Evolutionary conservation across 495 filamentous ascomycete species (phyloP), one percentile per base, ranked within the genome.

Genomic region (Aspergillus heteromorphus): DNA sequence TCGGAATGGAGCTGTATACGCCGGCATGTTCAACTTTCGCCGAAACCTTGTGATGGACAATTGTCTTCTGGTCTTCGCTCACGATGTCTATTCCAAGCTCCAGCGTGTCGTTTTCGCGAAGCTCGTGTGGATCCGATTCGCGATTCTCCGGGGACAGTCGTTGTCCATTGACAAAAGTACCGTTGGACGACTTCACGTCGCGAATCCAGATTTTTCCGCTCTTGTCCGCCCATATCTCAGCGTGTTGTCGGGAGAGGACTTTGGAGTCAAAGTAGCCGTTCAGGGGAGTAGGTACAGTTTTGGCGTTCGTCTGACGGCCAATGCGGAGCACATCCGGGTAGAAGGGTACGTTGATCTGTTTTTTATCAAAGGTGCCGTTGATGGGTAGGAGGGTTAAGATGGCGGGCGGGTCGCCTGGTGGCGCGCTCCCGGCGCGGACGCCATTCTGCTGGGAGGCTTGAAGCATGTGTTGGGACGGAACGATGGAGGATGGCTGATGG

Each of bases 201-300:
- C 91, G 84, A 61, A 98, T 97, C 84, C 85, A 97, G 49, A 98
- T 84, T 64, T 93, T 95, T 13, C 93, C 92, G 57, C 79, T 80
- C 52, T 84, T 79, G 48, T 97, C 91, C 19, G 92, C 92, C 89
- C 90, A 98, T 16, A 97, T 83, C 58, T 98, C 93, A 14, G 93
- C 93, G 72, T 98, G 93, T 68, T 96, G 92, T 54, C 93, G 79
- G 30, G 92, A 97, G 13, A 98, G 81, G 31, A 98, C 93, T 65
- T 98, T 98, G 16, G 91, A 96, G 68, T 98, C 93, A 64, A 98
- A 98, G 65, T 87, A 98, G 11, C 93, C 93, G 71, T 98, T 98
- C 48, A 82, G 68, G 1, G 88, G 82, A 0, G 91, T 93, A 0
- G 93, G 93, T 10, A 95, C 78, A 1, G 93, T 97, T 69, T 97